Base-by-base conservation (phyloP, 306 rosid genomes). In the Sesbania bispinosa region DNA sequence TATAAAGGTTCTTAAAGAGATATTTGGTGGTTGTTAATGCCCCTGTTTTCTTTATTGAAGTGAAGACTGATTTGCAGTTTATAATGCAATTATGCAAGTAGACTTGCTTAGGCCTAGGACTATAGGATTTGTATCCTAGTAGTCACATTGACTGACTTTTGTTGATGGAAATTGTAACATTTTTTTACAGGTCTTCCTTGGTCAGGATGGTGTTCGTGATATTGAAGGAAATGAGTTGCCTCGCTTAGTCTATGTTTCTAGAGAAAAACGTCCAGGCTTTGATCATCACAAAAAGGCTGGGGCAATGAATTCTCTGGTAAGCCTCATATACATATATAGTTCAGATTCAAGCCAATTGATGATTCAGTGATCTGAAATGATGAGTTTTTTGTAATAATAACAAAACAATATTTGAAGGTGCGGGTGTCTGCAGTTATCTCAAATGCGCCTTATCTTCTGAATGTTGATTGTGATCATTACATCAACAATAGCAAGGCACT, bases 241-340 rank as follows among this genome's bases (percentile, higher is more conserved):
- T 46, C 83, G 85, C 54, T 67, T 89, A 46, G 82, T 89, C 55
- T 89, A 89, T 82, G 96, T 87, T 70, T 89, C 93, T 73, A 87
- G 96, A 69, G 96, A 89, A 82, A 89, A 89, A 85, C 82, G 90
- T 59, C 96, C 89, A 11, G 87, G 96, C 58, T 89, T 83, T 74
- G 93, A 89, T 14, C 96, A 85, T 75, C 93, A 89, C 80, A 89
- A 89, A 67, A 89, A 87, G 79, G 93, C 93, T 2, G 96, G 96
- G 45, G 96, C 96, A 76, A 89, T 87, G 96, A 89, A 89, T 82
- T 45, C 96, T 78, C 76, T 87, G 82, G 96, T 89, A 82, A 58
- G 81, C 59, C 53, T 48, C 15, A 19, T 20, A 9, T 53, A 35
- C 38, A 19, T 10, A n/a, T n/a, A n/a, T 41, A 13, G 52, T 64